phyloP scores from a whole-genome alignment of 2,329 filamentous ascomycete species.

The Nemania diffusa region DNA sequence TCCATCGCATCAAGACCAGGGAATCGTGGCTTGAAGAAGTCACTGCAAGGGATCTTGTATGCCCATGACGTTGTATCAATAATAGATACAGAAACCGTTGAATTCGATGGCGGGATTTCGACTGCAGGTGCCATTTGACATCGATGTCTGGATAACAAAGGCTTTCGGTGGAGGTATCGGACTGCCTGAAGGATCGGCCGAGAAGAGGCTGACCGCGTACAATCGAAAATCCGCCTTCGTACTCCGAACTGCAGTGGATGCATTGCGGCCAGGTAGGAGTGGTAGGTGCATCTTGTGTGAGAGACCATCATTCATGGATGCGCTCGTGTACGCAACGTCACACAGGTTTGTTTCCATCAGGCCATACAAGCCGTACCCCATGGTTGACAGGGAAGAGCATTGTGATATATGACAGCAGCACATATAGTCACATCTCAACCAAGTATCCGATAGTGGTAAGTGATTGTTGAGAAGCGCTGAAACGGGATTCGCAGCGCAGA shows the following conservation, averaged over 20 bases:
- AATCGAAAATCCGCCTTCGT: not conserved
- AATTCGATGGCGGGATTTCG: not conserved
- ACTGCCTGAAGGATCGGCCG: not conserved
- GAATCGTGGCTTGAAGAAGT: not conserved
- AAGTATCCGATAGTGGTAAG: no score
- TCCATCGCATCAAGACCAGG: not conserved
- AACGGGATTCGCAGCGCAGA: no score
- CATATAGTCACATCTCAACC: no score
- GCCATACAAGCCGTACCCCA: not conserved
- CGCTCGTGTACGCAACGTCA: not conserved
- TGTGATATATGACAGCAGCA: no score
- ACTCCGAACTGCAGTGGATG: not conserved
- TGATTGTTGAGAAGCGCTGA: no score
- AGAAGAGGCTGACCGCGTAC: not conserved
- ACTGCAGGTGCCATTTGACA: not conserved
- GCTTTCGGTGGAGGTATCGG: not conserved
- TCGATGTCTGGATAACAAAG: not conserved
- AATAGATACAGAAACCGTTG: conserved; percentile 3
- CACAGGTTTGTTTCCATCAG: not conserved
- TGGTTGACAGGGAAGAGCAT: not conserved
- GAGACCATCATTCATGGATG: not conserved
- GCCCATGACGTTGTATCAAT: not conserved
- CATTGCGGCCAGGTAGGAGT: not conserved
- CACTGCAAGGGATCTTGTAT: not conserved
- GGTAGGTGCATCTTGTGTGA: no score